phyloP scores from a whole-genome alignment of 2,329 filamentous ascomycete genomes.

The Arthrinium phaeospermum region DNA sequence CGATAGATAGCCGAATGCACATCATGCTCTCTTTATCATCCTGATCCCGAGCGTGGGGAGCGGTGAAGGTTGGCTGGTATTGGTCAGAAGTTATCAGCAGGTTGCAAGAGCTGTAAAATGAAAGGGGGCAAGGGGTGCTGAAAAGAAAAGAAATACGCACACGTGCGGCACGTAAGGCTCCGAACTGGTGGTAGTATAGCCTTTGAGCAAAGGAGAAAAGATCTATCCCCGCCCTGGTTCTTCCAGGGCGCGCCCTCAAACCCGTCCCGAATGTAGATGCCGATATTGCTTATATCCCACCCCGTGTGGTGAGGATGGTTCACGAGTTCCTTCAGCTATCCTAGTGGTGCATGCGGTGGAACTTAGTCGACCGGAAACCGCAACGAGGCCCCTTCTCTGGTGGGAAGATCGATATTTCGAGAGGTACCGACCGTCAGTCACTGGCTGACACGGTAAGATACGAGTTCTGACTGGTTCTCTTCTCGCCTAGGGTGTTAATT shows the following conservation, averaged over 20 bases:
- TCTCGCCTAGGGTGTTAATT: background rate
- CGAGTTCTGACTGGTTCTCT: background rate
- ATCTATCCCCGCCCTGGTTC: background rate
- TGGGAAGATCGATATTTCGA: background rate
- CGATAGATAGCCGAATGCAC: background rate
- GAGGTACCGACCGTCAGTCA: background rate
- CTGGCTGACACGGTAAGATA: background rate
- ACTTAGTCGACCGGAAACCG: background rate
- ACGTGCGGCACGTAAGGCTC: background rate
- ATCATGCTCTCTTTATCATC: background rate
- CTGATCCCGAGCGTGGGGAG: too few relatives aligned
- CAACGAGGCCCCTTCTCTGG: background rate
- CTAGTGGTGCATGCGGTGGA: background rate
- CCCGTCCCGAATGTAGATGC: background rate
- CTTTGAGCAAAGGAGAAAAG: background rate
- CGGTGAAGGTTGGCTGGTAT: background rate
- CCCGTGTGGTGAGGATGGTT: background rate
- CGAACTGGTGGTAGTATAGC: background rate
- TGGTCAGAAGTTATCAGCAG: background rate
- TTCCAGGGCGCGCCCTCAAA: background rate
- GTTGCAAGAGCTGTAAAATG: background rate
- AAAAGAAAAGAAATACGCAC: too few relatives aligned
- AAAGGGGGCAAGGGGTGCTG: background rate
- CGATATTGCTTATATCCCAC: background rate
- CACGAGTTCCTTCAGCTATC: background rate